A percentile compares a stretch with the other conserved stretches of the same genome.
Conservation (phyloP, 768 basidiomycete genomes). For the Boletus barrowsii region DNA sequence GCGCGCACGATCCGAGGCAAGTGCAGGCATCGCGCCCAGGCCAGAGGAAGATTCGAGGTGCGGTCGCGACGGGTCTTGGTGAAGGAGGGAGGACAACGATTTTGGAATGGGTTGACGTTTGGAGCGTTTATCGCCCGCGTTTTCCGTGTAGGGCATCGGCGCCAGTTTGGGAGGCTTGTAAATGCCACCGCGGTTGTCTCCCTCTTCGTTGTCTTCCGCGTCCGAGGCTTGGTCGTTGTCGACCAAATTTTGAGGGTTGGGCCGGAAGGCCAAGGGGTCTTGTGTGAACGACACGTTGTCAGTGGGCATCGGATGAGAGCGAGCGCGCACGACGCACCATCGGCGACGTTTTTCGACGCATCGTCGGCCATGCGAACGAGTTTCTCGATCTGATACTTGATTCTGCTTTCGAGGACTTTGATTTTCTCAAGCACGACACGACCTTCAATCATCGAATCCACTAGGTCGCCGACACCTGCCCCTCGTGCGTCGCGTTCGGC, state of each 20-base stretch:
- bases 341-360: conserved; percentile 40
- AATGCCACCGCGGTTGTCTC: conserved; percentile 43
- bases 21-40: conserved; percentile 57
- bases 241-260: conserved; percentile 78
- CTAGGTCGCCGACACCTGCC: conserved; percentile 62
- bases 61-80: conserved; percentile 57
- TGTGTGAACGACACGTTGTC: conserved; percentile 2
- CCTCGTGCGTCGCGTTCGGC: conserved; percentile 55
- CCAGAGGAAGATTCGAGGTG: conserved; percentile 72
- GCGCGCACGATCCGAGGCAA: conserved; percentile 62
- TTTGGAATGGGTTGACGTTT: conserved; percentile 59
- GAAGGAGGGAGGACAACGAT: conserved; percentile 53
- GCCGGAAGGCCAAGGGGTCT: conserved; percentile 93
- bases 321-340: conserved; percentile 47
- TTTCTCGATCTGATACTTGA: conserved; percentile 96
- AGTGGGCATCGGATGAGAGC: neutral
- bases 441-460: conserved; percentile 75
- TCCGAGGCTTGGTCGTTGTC: conserved; percentile 38
- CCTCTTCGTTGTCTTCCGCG: conserved; percentile 17
- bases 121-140: conserved; percentile 41
- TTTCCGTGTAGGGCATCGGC: conserved; percentile 80
- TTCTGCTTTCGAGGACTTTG: conserved; percentile 76
- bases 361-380: conserved; percentile 76
- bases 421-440: conserved; percentile 88
- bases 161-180: conserved; percentile 88